Evolutionary conservation across 129 eudicot genomes (phyloP).

Genomic region (Smallanthus sonchifolius): DNA sequence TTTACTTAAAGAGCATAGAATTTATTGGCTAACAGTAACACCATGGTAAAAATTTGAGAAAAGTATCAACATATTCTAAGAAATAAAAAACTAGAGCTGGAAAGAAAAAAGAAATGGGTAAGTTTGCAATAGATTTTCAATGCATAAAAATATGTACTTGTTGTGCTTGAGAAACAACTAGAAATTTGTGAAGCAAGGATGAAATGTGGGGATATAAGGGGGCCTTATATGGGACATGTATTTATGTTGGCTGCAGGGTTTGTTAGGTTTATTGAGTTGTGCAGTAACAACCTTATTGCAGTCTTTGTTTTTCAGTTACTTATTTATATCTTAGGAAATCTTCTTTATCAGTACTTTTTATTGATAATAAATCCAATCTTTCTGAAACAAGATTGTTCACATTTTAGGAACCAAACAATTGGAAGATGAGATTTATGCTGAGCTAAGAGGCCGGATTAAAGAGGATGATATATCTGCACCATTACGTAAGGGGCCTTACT

Average conservation of each 20-base stretch:
- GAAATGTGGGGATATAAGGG: background rate
- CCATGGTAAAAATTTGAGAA: background rate
- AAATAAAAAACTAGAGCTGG: background rate
- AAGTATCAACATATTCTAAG: background rate
- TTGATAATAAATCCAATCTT: background rate
- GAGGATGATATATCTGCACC: conserved; percentile 94
- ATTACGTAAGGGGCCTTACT: conserved; percentile 62
- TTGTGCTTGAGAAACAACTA: conserved; percentile 3
- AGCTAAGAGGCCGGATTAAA: conserved; percentile 76
- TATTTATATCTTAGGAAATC: conserved; percentile 2
- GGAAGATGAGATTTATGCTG: conserved; percentile 70
- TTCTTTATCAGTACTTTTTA: background rate
- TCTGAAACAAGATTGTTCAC: conserved; percentile 8
- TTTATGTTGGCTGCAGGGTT: background rate
- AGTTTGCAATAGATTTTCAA: background rate
- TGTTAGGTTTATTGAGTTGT: background rate
- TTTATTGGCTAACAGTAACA: background rate
- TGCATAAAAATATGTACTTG: background rate
- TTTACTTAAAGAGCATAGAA: background rate
- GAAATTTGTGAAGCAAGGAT: background rate
- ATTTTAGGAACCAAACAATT: conserved; percentile 64
- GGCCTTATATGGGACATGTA: background rate
- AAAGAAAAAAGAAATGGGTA: background rate
- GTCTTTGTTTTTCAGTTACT: background rate
- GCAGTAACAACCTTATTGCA: background rate